Evolutionary conservation across 805 yeast genomes (phyloP), one percentile per base, ranked within the genome.

Genomic region (Debaryomyces hansenii): DNA sequence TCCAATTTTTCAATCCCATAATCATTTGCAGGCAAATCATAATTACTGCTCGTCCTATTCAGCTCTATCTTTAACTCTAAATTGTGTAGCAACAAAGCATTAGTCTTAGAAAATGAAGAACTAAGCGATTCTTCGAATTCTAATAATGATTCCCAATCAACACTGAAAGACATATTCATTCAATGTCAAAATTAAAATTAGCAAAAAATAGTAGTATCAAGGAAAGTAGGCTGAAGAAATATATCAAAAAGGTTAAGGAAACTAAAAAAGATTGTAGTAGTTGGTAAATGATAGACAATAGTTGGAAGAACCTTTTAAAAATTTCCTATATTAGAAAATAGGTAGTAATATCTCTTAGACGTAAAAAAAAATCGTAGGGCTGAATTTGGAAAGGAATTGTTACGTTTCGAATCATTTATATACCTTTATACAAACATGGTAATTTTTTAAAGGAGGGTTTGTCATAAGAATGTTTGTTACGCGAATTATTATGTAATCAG

Each of bases 101-200:
- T 54, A 39, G 47, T 53, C 39, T 51, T 51, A 9, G 50, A 52
- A 15, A 55, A 48, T 3, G 58, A 41, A 20, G 52, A 40, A 24
- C 58, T 44, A 10, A 67, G 56, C 12, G 71, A 62, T 38, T 66
- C 70, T 50, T 68, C 73, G 42, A 68, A 68, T 46, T 68, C 72
- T 31, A 67, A 52, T 15, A 66, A 54, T 8, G 67, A 53, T 49
- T 56, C 63, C 50, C 55, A 60, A 45, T 65, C 61, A 32, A 57
- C 50, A 49, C 38, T 45, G 11, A 32, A n/a, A 7, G 33, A 4
- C 42, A 39, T 39, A 32, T 9, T 32, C 18, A 14, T 9, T 35
- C 4, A 5, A 2, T 35, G 18, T 5, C n/a, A 35, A 20, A 14
- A 35, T 14, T 32, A 14, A n/a, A 20, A 11, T 11, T n/a, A 12